Conservation (phyloP, 2,329 filamentous ascomycete genomes). For the Aphanocladium album region DNA sequence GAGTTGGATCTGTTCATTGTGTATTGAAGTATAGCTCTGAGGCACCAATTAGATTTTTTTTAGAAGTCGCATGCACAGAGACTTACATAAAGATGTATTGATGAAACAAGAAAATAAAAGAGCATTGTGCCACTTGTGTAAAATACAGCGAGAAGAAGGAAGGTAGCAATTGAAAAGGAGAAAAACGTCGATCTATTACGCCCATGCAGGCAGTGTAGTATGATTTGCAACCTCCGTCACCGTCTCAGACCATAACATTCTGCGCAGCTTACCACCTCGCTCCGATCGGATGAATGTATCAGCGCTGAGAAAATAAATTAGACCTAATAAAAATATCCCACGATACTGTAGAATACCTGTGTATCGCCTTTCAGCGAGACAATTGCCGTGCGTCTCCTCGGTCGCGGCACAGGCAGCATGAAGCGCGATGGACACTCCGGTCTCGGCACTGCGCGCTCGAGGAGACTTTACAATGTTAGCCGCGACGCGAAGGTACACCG, state of each 20-base stretch:
- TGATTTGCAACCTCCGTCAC: neutral
- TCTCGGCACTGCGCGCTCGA: constrained; percentile 12
- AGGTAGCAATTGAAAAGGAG: too few species aligned
- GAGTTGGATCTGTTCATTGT: neutral
- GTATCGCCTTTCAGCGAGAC: neutral
- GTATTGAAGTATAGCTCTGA: too few species aligned
- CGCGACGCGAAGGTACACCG: constrained; percentile 14
- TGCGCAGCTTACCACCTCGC: neutral
- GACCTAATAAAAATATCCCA: neutral
- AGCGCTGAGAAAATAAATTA: neutral
- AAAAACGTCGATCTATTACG: neutral
- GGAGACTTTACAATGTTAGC: constrained; percentile 1
- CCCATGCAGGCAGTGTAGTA: neutral
- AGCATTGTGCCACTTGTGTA: too few species aligned
- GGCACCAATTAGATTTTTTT: too few species aligned
- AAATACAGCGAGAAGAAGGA: too few species aligned
- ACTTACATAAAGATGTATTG: too few species aligned
- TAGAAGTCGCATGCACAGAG: too few species aligned
- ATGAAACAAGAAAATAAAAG: too few species aligned
- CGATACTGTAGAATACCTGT: neutral
- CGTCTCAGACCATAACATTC: neutral
- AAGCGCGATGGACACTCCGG: constrained; percentile 16
- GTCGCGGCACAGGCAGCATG: constrained; percentile 18
- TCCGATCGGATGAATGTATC: neutral
- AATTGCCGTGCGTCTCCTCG: constrained; percentile 14